Conservation (phyloP, 1,284 basidiomycete genomes). For the Melanopsichium pennsylvanicum region DNA sequence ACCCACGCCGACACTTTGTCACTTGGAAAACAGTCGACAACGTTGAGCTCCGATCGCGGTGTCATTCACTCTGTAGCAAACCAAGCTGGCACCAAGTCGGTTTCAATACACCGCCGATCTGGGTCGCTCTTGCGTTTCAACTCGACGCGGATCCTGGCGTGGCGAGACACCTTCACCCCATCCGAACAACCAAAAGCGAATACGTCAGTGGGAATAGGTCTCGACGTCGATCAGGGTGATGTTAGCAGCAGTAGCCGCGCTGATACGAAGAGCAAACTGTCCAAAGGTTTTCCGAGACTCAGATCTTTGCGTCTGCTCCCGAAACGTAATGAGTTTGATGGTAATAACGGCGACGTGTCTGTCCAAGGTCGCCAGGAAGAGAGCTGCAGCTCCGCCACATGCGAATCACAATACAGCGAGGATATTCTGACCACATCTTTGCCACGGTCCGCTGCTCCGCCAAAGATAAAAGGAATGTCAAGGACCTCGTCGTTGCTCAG, state of each 20-base stretch:
- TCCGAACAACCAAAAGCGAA: not conserved
- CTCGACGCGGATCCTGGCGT: conserved; percentile 19
- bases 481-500: conserved; percentile 21
- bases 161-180: conserved; percentile 7
- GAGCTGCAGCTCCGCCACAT: not conserved
- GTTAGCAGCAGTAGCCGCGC: not conserved
- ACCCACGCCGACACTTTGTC: too few species aligned
- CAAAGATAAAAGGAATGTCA: conserved; percentile 10
- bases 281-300: conserved; percentile 8
- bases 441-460: not conserved
- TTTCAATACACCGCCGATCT: conserved; percentile 21
- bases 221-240: not conserved
- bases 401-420: not conserved
- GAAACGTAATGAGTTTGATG: not conserved
- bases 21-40: too few species aligned
- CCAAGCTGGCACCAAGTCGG: not conserved
- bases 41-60: too few species aligned
- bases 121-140: conserved; percentile 20
- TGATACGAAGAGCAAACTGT: not conserved
- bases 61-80: too few species aligned
- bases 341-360: not conserved
- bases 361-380: not conserved
- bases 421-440: not conserved
- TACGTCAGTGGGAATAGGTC: conserved; percentile 11
- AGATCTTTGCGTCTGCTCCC: conserved; percentile 18